Conservation (phyloP, 2,329 filamentous ascomycete genomes). For the Ascochyta pisi region DNA sequence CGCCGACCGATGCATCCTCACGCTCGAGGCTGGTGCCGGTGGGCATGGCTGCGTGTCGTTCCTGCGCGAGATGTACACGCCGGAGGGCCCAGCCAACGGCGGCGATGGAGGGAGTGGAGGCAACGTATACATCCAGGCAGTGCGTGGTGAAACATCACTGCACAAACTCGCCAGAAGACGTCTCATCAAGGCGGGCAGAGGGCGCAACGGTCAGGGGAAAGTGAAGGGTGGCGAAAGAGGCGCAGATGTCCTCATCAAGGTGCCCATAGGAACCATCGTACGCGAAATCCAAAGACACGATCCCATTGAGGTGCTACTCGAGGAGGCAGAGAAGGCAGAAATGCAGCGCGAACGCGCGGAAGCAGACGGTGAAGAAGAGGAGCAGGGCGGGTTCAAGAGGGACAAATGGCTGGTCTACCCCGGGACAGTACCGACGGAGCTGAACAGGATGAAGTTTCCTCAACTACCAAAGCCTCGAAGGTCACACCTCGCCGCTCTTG, state of each 20-base stretch:
- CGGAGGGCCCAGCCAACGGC: slow-evolving; percentile 89
- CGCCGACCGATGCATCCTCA: slow-evolving; percentile 82
- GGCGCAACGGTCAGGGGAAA: slow-evolving; percentile 80
- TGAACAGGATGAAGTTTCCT: slow-evolving; percentile 65
- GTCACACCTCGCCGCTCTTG: slow-evolving; percentile 66
- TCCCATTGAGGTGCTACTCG: slow-evolving; percentile 73
- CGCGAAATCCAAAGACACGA: slow-evolving; percentile 81
- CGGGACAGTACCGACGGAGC: slow-evolving; percentile 75
- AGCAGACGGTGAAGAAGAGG: slow-evolving; percentile 31
- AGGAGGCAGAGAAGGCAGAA: slow-evolving; percentile 40
- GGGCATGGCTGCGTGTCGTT: slow-evolving; percentile 96
- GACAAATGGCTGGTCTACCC: slow-evolving; percentile 90
- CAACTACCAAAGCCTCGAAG: slow-evolving; percentile 62
- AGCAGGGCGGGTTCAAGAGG: slow-evolving; percentile 54
- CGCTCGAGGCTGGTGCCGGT: slow-evolving; percentile 78
- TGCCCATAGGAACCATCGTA: slow-evolving; percentile 91
- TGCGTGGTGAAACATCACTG: slow-evolving; percentile 87
- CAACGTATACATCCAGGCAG: slow-evolving; percentile 91
- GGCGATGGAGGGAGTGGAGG: slow-evolving; percentile 93
- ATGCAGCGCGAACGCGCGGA: slow-evolving; percentile 27
- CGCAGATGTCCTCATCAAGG: slow-evolving; percentile 84
- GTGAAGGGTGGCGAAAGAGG: slow-evolving; percentile 78
- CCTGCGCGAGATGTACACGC: slow-evolving; percentile 85
- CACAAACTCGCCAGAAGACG: slow-evolving; percentile 86
- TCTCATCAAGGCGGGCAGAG: slow-evolving; percentile 74